Base-by-base conservation (phyloP, 179 eudicot genomes). In the Beta macrorhiza region DNA sequence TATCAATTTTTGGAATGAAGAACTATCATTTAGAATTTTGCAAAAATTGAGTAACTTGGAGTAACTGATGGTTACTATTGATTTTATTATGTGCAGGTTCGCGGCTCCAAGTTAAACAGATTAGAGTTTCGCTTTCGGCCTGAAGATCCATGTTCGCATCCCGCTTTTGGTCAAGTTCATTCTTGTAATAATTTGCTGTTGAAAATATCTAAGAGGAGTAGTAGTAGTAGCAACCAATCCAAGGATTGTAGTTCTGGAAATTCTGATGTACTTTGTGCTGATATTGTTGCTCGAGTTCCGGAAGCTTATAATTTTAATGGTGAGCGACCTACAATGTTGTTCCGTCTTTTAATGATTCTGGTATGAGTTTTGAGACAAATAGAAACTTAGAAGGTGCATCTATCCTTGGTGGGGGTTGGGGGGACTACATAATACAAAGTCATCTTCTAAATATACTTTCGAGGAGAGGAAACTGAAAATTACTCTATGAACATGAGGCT, bases 41-140 rank as follows among this genome's bases (percentile, higher is more conserved):
- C 56, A 71, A 55, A 55, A 5, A 17, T 53, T 29, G 51, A 77
- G 29, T 58, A 71, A 61, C 67, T 20, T 14, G 13, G 45, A 32
- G 13, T 57, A 7, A 58, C 16, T 72, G 59, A 72, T 72, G 15
- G 63, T 55, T 20, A 47, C 8, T 44, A 14, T 69, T 22, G 57
- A 56, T n/a, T 53, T 42, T 47, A n/a, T 72, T 78, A 67, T 80
- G 70, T 85, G 80, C 89, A 95, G 99, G 97, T 83, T 82, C 93
- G 91, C 49, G 82, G 87, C 70, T 88, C 87, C 75, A 83, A 89
- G 68, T 83, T 87, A 80, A 89, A 90, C 87, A 92, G 89, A 78
- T 84, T 95, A 87, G 96, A 93, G 90, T 91, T 95, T 73, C 88
- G 78, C 86, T 95, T 93, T 86, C 98, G 99, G n/a, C 99, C 98